Evolutionary conservation across 2,329 filamentous ascomycete species (phyloP).

Genomic region (Neonectria magnoliae): DNA sequence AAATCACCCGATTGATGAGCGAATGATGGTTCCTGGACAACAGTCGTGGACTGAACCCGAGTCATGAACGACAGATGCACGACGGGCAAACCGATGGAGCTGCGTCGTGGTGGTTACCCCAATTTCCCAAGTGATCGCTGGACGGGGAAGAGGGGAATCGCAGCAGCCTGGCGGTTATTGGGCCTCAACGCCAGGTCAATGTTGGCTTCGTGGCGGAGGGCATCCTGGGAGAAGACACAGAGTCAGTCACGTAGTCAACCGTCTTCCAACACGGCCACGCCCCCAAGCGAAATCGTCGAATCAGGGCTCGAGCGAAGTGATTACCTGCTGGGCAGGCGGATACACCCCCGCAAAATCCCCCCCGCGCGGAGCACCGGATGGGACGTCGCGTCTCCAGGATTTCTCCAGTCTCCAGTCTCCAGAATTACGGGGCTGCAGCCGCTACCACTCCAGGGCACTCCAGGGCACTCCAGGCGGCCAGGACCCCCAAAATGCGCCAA

Average conservation of each 20-base stretch:
- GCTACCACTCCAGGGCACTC: background rate
- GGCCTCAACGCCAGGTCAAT: background rate
- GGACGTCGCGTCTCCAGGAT: constrained; percentile 4
- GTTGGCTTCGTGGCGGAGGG: background rate
- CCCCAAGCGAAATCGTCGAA: constrained; percentile 1
- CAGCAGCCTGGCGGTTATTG: background rate
- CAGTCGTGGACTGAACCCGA: background rate
- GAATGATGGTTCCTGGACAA: background rate
- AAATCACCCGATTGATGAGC: background rate
- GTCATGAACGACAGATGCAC: background rate
- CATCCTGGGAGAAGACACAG: background rate
- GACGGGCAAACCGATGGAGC: background rate
- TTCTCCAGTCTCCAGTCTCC: background rate
- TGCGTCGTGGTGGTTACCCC: background rate
- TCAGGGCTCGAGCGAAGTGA: constrained; percentile 4
- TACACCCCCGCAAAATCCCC: constrained; percentile 14
- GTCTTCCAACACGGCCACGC: background rate
- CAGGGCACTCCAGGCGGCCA: too few species aligned
- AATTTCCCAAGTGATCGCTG: background rate
- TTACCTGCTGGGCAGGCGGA: constrained; percentile 5
- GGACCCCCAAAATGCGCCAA: background rate
- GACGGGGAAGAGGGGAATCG: background rate
- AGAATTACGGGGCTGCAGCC: too few species aligned
- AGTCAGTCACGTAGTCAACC: background rate
- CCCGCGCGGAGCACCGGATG: background rate